phyloP scores from a whole-genome alignment of 176 grass and related monocot species.

The Triticum dicoccoides region DNA sequence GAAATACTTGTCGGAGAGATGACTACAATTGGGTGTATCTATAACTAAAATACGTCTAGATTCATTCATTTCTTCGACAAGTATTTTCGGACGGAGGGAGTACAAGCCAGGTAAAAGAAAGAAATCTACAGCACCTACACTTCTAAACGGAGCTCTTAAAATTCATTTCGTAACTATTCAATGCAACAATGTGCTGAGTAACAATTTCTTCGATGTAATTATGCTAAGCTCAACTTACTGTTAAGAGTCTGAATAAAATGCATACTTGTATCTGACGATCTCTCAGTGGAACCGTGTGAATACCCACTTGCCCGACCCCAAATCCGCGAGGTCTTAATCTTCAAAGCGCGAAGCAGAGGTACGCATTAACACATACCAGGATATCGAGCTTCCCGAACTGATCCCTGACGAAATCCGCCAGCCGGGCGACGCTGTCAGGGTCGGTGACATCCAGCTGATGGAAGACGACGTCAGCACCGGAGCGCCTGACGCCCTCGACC shows the following conservation, averaged over 20 bases:
- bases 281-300: not conserved
- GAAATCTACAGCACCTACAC: too few relatives aligned
- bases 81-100: not conserved
- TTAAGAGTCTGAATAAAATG: not conserved
- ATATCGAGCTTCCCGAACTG: slow-evolving; percentile 64
- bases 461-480: slow-evolving; percentile 45
- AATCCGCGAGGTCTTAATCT: not conserved
- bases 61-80: too few relatives aligned
- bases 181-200: not conserved
- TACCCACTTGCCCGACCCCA: not conserved
- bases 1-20: too few relatives aligned
- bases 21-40: too few relatives aligned
- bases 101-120: not conserved
- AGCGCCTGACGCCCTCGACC: slow-evolving; percentile 30
- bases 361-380: slow-evolving; percentile 36
- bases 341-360: not conserved
- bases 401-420: slow-evolving; percentile 47
- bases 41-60: too few relatives aligned
- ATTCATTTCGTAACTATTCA: not conserved
- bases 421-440: slow-evolving; percentile 35
- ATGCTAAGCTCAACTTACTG: not conserved
- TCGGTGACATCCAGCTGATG: slow-evolving; percentile 72
- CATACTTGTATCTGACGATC: not conserved
- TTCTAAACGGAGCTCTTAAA: not conserved
- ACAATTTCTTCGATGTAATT: not conserved